Evolutionary conservation across 345 rosid genomes (phyloP).

Genomic region (Linum trigynum): DNA sequence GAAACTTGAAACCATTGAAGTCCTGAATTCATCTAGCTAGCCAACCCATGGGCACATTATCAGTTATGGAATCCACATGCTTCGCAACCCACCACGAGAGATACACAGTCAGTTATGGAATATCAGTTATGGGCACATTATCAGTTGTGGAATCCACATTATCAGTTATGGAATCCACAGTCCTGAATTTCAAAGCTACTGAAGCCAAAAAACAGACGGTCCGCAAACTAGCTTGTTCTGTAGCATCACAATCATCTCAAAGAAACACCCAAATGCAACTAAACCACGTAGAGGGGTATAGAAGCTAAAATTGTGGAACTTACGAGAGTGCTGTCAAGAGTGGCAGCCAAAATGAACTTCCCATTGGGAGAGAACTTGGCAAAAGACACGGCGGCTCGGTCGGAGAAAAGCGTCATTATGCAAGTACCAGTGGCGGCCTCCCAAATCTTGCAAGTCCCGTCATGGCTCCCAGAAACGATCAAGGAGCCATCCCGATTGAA

Average conservation of each 20-base stretch:
- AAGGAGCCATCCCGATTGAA: slow-evolving; percentile 88
- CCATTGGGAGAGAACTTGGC: slow-evolving; percentile 93
- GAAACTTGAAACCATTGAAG: too few species aligned
- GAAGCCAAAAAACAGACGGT: neutral
- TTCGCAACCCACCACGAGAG: too few species aligned
- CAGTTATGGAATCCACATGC: too few species aligned
- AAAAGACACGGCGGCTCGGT: slow-evolving; percentile 64
- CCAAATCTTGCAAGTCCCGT: slow-evolving; percentile 91
- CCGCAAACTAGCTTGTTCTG: neutral
- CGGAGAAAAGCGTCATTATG: slow-evolving; percentile 71
- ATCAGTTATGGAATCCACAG: too few species aligned
- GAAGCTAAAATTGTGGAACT: slow-evolving; percentile 13
- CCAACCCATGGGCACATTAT: too few species aligned
- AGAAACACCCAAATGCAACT: neutral
- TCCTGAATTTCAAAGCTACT: too few species aligned
- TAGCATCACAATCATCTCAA: too few species aligned
- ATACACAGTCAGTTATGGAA: too few species aligned
- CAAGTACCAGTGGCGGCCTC: slow-evolving; percentile 65
- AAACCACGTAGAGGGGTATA: neutral
- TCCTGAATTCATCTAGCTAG: too few species aligned
- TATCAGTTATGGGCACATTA: too few species aligned
- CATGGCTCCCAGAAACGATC: slow-evolving; percentile 87
- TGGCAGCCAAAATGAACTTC: slow-evolving; percentile 73
- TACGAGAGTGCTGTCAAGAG: slow-evolving; percentile 82
- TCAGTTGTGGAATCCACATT: too few species aligned